Evolutionary conservation across 371 early-diverging fungal species (phyloP).

Genomic region (Paraphysoderma sedebokerense): DNA sequence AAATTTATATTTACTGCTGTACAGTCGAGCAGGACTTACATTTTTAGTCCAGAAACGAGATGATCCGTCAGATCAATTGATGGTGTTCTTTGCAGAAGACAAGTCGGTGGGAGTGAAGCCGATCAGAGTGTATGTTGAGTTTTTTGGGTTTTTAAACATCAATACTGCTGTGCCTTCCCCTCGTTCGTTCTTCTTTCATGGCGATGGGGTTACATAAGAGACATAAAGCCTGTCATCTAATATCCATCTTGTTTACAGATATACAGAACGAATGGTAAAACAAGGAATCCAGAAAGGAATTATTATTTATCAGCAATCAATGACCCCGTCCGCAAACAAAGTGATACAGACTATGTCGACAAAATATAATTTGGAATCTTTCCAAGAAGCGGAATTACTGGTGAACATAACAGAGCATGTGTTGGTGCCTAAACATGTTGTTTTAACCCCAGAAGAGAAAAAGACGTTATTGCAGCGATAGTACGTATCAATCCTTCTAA

Average conservation of each 20-base stretch:
- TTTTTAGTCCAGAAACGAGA: conserved; percentile 73
- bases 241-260: conserved; percentile 18
- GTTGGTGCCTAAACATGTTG: conserved; percentile 90
- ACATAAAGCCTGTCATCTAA: background rate
- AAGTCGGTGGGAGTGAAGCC: conserved; percentile 78
- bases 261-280: conserved; percentile 65
- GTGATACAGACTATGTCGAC: conserved; percentile 22
- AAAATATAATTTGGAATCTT: conserved; percentile 79
- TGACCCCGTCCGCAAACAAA: conserved; percentile 84
- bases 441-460: conserved; percentile 83
- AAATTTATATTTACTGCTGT: background rate
- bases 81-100: conserved; percentile 85
- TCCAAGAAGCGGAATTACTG: conserved; percentile 86
- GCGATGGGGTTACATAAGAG: background rate
- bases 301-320: conserved; percentile 59
- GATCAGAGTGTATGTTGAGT: conserved; percentile 57
- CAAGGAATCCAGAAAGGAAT: conserved; percentile 67
- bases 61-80: conserved; percentile 63
- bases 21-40: conserved; percentile 57
- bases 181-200: background rate
- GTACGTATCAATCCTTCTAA: conserved; percentile 25
- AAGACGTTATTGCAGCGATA: conserved; percentile 77
- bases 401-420: conserved; percentile 97
- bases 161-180: background rate
- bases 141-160: background rate